phyloP scores from a whole-genome alignment of 768 basidiomycete genomes.

The Gyrodon lividus region DNA sequence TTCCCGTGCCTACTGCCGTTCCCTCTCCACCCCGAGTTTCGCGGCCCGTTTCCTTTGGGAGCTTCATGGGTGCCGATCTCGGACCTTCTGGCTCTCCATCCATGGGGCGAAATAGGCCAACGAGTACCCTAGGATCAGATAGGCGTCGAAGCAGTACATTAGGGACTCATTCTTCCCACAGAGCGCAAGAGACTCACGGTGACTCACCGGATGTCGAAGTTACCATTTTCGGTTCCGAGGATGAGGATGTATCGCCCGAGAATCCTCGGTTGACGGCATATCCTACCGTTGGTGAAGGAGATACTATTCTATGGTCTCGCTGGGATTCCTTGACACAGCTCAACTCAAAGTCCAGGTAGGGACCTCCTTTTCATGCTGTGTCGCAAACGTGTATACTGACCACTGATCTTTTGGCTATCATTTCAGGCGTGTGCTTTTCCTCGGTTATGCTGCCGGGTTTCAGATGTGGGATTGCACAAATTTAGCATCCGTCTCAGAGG shows the following conservation, averaged over 20 bases:
- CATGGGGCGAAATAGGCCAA: slow-evolving; percentile 11
- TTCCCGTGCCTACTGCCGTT: slow-evolving; percentile 45
- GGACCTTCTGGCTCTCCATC: slow-evolving; percentile 13
- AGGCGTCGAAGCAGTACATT: slow-evolving; percentile 10
- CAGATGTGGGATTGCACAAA: slow-evolving; percentile 65
- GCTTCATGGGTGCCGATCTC: slow-evolving; percentile 34
- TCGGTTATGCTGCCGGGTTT: slow-evolving; percentile 52
- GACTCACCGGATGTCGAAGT: slow-evolving; percentile 17
- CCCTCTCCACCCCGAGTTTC: slow-evolving; percentile 52
- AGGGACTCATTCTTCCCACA: slow-evolving; percentile 8
- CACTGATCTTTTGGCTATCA: background rate
- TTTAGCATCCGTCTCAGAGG: slow-evolving; percentile 48
- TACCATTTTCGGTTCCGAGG: slow-evolving; percentile 19
- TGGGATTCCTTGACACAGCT: slow-evolving; percentile 30
- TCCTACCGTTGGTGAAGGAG: slow-evolving; percentile 31
- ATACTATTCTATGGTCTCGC: slow-evolving; percentile 32
- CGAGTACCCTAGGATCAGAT: slow-evolving; percentile 10
- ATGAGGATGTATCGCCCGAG: slow-evolving; percentile 17
- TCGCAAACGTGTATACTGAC: slow-evolving; percentile 1
- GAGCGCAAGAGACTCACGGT: slow-evolving; percentile 1
- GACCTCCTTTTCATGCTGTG: background rate
- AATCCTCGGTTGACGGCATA: slow-evolving; percentile 23
- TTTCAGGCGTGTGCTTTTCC: slow-evolving; percentile 46
- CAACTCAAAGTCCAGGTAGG: slow-evolving; percentile 20
- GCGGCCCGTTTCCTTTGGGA: slow-evolving; percentile 47